phyloP scores from a whole-genome alignment of 148 eudicot species.

The Polygonum aviculare region DNA sequence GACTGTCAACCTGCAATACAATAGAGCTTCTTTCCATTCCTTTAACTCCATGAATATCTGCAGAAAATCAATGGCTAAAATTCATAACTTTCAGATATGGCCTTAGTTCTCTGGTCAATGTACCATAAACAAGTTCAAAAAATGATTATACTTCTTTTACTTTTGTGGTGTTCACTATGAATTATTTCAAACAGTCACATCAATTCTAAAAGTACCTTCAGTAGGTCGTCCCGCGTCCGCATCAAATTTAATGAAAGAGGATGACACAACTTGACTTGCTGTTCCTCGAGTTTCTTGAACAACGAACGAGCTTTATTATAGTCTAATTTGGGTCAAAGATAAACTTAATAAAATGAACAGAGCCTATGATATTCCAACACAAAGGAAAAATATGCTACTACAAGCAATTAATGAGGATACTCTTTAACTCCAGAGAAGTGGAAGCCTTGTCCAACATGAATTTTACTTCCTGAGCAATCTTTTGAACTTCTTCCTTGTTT shows the following conservation, averaged over 20 bases:
- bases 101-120: background rate
- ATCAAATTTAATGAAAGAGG: conserved; percentile 65
- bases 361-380: background rate
- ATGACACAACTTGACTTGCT: conserved; percentile 57
- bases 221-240: conserved; percentile 70
- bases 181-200: background rate
- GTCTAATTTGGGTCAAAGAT: conserved; percentile 60
- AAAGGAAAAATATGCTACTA: background rate
- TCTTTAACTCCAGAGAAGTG: conserved; percentile 30
- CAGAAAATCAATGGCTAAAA: conserved; percentile 6
- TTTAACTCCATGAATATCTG: conserved; percentile 79
- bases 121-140: background rate
- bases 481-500: conserved; percentile 58
- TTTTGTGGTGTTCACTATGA: background rate
- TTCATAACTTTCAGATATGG: background rate
- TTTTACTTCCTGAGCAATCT: conserved; percentile 50
- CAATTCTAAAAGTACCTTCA: conserved; percentile 39
- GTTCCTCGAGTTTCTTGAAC: conserved; percentile 54
- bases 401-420: conserved; percentile 50
- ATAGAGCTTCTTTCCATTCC: conserved; percentile 65
- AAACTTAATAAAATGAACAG: background rate
- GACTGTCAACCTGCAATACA: conserved; percentile 62
- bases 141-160: background rate
- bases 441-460: conserved; percentile 62
- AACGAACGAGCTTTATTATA: conserved; percentile 39